Evolutionary conservation across 1,139 yeast genomes (phyloP), one percentile per base, ranked within the genome.

Genomic region (Scheffersomyces quercinus): DNA sequence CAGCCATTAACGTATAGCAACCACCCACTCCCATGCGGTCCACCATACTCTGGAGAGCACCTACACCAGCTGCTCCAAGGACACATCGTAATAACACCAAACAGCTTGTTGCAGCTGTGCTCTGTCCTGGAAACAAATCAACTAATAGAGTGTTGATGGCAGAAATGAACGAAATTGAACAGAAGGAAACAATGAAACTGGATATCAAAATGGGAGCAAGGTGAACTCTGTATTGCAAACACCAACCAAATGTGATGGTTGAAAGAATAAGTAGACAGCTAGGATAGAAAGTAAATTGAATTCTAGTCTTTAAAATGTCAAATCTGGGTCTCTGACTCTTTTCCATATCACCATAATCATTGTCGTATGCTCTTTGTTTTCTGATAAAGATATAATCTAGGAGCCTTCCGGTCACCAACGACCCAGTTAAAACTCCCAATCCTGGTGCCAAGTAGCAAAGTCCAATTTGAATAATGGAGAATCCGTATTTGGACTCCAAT

Each of bases 211-310:
- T 78, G 0, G 79, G 79, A 0, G 83, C 78, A 31, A 83, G 63
- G 36, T 72, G 71, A 0, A 75, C 77, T 11, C 69, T 59, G 24
- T 70, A 57, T 36, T 78, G 68, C 4, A 87, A 53, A 40, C 87
- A 76, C 95, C 96, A 88, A 1, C 93, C 95, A 64, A 78, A 87
- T 3, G 60, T 54, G n/a, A 73, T 52, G 20, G 71, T 56, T 62
- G 77, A 85, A 3, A 59, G 53, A 10, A 73, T 53, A 13, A 71
- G 57, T 2, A 73, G 28, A 31, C 58, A 4, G 38, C 70, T 46
- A n/a, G 69, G 62, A 10, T 58, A 42, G 9, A 49, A 46, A 2
- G 63, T 50, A 46, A 64, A 52, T 31, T 58, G 56, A 16, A 68
- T 52, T 36, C 75, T 50, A 0, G 70, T 60, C 12, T 52, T 47